Evolutionary conservation across 192 early-diverging fungal genomes (phyloP).

Genomic region (Entomortierella chlamydospora): DNA sequence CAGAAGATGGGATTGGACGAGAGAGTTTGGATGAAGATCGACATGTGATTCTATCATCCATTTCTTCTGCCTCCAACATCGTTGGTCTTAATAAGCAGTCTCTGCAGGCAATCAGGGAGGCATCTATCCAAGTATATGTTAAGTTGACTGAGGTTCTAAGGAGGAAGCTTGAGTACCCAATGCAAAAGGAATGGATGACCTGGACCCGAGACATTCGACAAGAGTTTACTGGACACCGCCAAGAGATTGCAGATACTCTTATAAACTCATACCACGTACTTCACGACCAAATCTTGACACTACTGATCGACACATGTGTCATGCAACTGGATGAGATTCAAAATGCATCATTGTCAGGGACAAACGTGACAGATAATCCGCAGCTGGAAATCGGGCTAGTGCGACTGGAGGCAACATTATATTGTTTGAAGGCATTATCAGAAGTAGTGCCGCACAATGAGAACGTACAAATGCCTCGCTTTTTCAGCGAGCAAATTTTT

Average conservation of each 20-base stretch:
- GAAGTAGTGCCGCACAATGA: constrained; percentile 71
- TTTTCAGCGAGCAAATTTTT: constrained; percentile 70
- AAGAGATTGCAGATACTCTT: constrained; percentile 81
- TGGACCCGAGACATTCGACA: constrained; percentile 70
- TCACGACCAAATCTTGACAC: constrained; percentile 64
- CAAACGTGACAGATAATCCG: constrained; percentile 18
- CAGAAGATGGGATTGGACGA: constrained; percentile 19
- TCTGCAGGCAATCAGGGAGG: constrained; percentile 49
- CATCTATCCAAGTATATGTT: constrained; percentile 60
- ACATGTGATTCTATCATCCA: constrained; percentile 25
- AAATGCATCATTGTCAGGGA: constrained; percentile 29
- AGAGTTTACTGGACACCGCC: constrained; percentile 69
- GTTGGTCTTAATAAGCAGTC: constrained; percentile 37
- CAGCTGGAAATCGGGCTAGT: constrained; percentile 25
- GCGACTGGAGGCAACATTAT: constrained; percentile 70
- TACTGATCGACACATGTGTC: constrained; percentile 51
- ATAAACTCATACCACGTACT: constrained; percentile 76
- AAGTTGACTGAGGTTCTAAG: constrained; percentile 65
- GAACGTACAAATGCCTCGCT: constrained; percentile 63
- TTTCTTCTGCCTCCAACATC: constrained; percentile 31
- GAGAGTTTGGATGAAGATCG: constrained; percentile 19
- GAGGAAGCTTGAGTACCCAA: constrained; percentile 68
- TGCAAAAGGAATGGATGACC: constrained; percentile 60
- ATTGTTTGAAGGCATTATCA: constrained; percentile 71
- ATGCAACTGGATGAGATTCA: constrained; percentile 38